Conservation (phyloP, 495 filamentous ascomycete genomes). For the Cladorrhinum samala region DNA sequence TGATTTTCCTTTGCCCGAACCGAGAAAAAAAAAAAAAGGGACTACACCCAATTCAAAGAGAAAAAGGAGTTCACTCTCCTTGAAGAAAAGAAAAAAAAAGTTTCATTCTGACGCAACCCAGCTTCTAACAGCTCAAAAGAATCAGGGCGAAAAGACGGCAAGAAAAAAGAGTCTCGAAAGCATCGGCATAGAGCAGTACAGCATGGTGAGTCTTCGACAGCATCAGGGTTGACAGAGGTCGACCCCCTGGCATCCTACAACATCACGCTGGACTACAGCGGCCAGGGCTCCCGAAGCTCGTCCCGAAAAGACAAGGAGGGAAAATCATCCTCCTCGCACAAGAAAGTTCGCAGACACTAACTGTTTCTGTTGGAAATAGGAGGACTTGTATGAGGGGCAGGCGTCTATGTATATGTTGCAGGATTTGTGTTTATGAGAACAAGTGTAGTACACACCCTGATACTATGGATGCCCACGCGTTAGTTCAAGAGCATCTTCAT, state of each 20-base stretch:
- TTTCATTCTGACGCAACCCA: not conserved
- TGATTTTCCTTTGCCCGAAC: too few species aligned
- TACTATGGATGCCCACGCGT: not conserved
- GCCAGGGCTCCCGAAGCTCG: constrained; percentile 3
- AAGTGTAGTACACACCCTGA: not conserved
- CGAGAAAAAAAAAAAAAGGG: too few species aligned
- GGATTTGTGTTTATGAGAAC: constrained; percentile 3
- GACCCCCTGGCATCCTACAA: constrained; percentile 11
- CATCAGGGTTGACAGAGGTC: not conserved
- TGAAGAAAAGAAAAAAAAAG: not conserved
- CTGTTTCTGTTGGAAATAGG: not conserved
- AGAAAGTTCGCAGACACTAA: not conserved
- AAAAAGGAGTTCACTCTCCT: not conserved
- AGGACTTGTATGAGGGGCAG: not conserved
- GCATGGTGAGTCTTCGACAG: not conserved
- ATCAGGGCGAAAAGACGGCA: constrained; percentile 2
- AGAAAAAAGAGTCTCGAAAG: constrained; percentile 14
- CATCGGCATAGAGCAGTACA: constrained; percentile 1
- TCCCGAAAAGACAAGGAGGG: constrained; percentile 3
- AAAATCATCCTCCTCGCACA: not conserved
- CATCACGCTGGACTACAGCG: constrained; percentile 21
- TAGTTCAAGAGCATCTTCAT: not conserved
- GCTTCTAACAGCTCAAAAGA: constrained; percentile 4
- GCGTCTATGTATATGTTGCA: not conserved
- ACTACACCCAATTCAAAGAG: too few species aligned